phyloP scores from a whole-genome alignment of 1,284 basidiomycete genomes.

The Afroboletus lepidellus region DNA sequence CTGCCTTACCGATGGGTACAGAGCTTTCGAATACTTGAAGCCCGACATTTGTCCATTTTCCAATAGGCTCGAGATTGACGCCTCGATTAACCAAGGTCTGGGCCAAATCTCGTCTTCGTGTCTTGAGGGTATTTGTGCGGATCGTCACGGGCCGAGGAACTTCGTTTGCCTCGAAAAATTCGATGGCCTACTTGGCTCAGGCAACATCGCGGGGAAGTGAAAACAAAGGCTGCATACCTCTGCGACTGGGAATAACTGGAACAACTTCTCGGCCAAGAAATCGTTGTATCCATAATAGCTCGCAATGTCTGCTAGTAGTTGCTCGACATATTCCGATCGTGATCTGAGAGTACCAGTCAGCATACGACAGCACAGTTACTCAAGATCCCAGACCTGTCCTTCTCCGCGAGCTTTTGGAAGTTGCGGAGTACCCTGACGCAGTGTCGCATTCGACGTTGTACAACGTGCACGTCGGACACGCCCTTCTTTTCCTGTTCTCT shows the following conservation, averaged over 20 bases:
- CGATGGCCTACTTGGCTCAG: constrained; percentile 70
- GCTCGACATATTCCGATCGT: constrained; percentile 87
- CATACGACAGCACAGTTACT: constrained; percentile 11
- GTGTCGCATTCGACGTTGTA: constrained; percentile 88
- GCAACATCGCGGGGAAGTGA: background rate
- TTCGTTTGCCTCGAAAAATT: constrained; percentile 99
- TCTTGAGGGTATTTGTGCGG: constrained; percentile 95
- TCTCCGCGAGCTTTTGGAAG: constrained; percentile 67
- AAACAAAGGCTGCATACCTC: constrained; percentile 58
- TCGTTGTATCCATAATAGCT: constrained; percentile 99
- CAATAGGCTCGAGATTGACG: constrained; percentile 96
- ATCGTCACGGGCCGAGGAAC: constrained; percentile 96
- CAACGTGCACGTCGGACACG: constrained; percentile 76
- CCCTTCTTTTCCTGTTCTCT: constrained; percentile 75
- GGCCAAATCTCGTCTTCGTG: constrained; percentile 90
- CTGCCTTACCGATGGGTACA: constrained; percentile 79
- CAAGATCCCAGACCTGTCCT: constrained; percentile 61
- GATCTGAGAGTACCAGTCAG: constrained; percentile 48
- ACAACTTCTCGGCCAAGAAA: constrained; percentile 92
- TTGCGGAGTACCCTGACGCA: constrained; percentile 80
- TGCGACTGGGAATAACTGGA: constrained; percentile 89
- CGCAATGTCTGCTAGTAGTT: constrained; percentile 85
- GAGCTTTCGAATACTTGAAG: constrained; percentile 96
- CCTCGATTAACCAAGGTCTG: constrained; percentile 95
- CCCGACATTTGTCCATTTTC: constrained; percentile 98